Percentiles rank a stretch among this genome's conserved stretches.
These are phyloP conservation scores for Neodidymelliopsis sp. DNA, from an alignment of 2,329 filamentous ascomycete genomes.

Conservation along the genomic window DNA sequence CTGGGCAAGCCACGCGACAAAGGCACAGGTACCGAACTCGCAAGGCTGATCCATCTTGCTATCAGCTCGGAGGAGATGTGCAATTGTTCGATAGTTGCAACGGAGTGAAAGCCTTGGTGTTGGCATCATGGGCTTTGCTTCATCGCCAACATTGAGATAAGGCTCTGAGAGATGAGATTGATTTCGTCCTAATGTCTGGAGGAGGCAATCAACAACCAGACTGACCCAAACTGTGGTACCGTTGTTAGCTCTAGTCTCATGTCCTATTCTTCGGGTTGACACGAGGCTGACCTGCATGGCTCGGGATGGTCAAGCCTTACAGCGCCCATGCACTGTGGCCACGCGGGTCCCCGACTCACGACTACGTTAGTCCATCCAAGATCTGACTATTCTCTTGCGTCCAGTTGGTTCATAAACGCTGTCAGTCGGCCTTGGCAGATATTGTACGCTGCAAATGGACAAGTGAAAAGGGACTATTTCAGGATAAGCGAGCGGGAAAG, in stretches of 20 bases:
- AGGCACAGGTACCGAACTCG: neutral
- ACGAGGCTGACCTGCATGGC: neutral
- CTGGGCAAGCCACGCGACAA: conserved; percentile 10
- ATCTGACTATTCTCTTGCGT: neutral
- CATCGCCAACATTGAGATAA: neutral
- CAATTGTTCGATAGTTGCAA: neutral
- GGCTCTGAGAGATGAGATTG: neutral
- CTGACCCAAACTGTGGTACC: neutral
- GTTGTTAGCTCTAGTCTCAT: neutral
- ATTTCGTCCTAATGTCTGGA: no score
- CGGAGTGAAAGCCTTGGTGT: neutral
- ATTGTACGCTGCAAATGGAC: neutral
- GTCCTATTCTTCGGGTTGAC: neutral
- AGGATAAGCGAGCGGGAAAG: conserved; percentile 3
- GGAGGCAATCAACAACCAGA: no score
- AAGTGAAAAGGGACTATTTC: neutral
- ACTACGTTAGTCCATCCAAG: neutral
- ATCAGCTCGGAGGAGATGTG: neutral
- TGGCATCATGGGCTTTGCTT: neutral
- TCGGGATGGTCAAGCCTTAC: neutral
- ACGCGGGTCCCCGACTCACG: neutral
- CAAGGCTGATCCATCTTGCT: neutral
- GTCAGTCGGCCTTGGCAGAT: neutral
- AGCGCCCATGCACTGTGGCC: neutral
- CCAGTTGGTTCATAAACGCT: neutral